phyloP scores from a whole-genome alignment of 768 basidiomycete species.

The Rhizopogon salebrosus region DNA sequence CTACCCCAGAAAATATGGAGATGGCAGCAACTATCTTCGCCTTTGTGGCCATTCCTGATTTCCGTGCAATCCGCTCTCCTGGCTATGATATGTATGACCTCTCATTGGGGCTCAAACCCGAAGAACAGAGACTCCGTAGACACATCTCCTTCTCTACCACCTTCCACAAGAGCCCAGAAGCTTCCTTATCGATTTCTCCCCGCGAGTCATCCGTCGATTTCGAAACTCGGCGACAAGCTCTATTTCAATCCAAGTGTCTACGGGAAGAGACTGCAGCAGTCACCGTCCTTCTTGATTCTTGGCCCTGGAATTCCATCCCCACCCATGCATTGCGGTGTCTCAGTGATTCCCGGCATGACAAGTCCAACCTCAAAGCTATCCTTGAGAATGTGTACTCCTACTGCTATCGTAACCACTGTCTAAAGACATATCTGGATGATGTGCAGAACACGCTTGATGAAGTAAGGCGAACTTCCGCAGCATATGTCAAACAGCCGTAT shows the following conservation, averaged over 20 bases:
- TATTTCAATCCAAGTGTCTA: background rate
- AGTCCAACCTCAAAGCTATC: background rate
- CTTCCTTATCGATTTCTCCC: background rate
- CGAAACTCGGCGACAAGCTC: background rate
- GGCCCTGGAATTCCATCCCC: conserved; percentile 11
- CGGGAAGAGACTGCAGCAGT: background rate
- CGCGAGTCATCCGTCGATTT: background rate
- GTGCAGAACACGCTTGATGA: conserved; percentile 9
- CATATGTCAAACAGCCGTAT: background rate
- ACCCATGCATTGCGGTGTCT: background rate
- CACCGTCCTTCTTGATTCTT: conserved; percentile 1
- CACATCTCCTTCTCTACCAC: background rate
- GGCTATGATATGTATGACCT: conserved; percentile 3
- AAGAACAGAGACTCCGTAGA: background rate
- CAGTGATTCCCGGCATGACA: conserved; percentile 1
- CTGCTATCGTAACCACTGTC: conserved; percentile 11
- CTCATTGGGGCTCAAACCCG: conserved; percentile 6
- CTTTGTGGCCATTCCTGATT: conserved; percentile 14
- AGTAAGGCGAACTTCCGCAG: background rate
- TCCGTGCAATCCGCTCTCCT: conserved; percentile 5
- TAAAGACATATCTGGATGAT: conserved; percentile 7
- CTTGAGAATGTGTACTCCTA: conserved; percentile 6
- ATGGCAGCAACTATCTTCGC: conserved; percentile 26
- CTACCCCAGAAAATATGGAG: conserved; percentile 5
- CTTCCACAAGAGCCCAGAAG: conserved; percentile 9